Evolutionary conservation across 805 yeast species (phyloP).

Genomic region (Metschnikowia picachoensis): DNA sequence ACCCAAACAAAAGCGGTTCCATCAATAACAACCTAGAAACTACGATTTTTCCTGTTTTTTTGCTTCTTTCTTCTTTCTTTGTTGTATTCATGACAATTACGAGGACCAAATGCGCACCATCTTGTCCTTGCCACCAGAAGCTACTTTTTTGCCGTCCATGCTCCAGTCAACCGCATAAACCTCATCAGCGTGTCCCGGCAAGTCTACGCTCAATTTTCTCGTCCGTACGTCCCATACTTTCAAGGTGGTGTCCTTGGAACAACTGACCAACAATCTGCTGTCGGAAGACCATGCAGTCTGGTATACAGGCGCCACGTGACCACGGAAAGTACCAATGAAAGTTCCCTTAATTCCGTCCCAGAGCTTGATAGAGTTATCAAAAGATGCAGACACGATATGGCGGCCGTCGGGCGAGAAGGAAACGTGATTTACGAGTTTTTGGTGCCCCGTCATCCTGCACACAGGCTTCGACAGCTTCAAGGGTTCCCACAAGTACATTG

Average conservation of each 20-base stretch:
- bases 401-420: slow-evolving; percentile 95
- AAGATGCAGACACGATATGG: slow-evolving; percentile 84
- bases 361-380: slow-evolving; percentile 89
- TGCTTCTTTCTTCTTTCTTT: no score
- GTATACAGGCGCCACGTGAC: slow-evolving; percentile 97
- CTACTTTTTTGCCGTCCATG: slow-evolving; percentile 87
- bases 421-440: slow-evolving; percentile 92
- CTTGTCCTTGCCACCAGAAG: slow-evolving; percentile 97
- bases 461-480: slow-evolving; percentile 74
- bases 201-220: slow-evolving; percentile 75
- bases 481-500: slow-evolving; percentile 98
- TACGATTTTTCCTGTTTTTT: no score
- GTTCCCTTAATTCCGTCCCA: slow-evolving; percentile 97
- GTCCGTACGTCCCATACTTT: slow-evolving; percentile 96
- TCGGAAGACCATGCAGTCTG: slow-evolving; percentile 98
- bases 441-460: slow-evolving; percentile 96
- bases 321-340: slow-evolving; percentile 84
- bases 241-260: slow-evolving; percentile 93
- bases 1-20: no score
- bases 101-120: slow-evolving; percentile 86
- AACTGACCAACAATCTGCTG: slow-evolving; percentile 82
- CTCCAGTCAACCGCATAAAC: slow-evolving; percentile 98
- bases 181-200: slow-evolving; percentile 96
- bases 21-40: no score
- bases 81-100: neutral